phyloP scores from a whole-genome alignment of 192 early-diverging fungal species.

The Haplosporangium gracile region DNA sequence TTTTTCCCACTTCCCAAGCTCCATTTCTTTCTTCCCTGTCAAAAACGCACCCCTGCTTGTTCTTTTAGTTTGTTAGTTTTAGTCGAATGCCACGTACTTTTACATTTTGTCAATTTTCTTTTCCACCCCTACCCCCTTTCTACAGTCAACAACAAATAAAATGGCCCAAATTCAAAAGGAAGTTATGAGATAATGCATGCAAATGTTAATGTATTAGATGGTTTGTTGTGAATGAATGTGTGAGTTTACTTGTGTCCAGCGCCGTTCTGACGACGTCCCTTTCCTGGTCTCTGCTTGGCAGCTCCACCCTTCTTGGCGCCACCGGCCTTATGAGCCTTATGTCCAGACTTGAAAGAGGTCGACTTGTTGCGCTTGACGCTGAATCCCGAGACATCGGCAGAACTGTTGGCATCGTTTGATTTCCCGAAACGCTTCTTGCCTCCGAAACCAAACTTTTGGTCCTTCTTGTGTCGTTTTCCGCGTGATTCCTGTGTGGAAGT shows the following conservation, averaged over 20 bases:
- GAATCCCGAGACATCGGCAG: slow-evolving; percentile 80
- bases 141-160: not conserved
- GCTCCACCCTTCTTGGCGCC: slow-evolving; percentile 29
- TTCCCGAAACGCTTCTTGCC: slow-evolving; percentile 87
- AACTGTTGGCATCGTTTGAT: slow-evolving; percentile 82
- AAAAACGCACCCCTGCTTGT: not conserved
- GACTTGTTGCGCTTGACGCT: slow-evolving; percentile 61
- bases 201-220: not conserved
- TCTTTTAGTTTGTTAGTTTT: slow-evolving; percentile 5
- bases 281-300: slow-evolving; percentile 56
- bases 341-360: slow-evolving; percentile 35
- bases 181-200: not conserved
- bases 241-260: slow-evolving; percentile 31
- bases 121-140: not conserved
- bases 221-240: not conserved
- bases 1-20: not conserved
- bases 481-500: slow-evolving; percentile 39
- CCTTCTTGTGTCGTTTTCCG: slow-evolving; percentile 64
- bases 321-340: slow-evolving; percentile 33
- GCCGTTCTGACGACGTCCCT: slow-evolving; percentile 57
- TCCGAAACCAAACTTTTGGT: slow-evolving; percentile 93
- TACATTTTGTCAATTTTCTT: not conserved
- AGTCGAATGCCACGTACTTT: slow-evolving; percentile 1
- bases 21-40: not conserved
- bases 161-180: not conserved